phyloP scores from a whole-genome alignment of 805 yeast genomes.

The Wickerhamomyces pijperi region DNA sequence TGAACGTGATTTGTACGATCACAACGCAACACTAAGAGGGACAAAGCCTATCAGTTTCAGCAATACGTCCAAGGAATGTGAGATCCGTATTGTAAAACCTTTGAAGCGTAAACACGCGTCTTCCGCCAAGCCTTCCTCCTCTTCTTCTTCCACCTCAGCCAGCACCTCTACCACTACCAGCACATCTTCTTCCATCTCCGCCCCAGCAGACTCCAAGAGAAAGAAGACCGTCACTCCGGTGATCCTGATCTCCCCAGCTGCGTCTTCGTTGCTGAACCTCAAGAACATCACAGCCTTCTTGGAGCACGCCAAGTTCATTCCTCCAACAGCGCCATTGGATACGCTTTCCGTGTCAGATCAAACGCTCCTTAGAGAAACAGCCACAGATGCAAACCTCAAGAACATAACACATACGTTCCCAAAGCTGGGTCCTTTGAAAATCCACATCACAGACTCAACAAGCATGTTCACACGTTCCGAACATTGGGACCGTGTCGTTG shows the following conservation, averaged over 20 bases:
- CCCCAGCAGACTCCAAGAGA: conserved; percentile 3
- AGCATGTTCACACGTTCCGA: conserved; percentile 87
- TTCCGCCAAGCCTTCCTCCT: conserved; percentile 4
- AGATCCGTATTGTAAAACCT: conserved; percentile 38
- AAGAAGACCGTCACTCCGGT: conserved; percentile 45
- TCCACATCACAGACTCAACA: conserved; percentile 79
- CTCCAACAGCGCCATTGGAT: conserved; percentile 36
- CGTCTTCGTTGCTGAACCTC: conserved; percentile 59
- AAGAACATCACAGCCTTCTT: conserved; percentile 57
- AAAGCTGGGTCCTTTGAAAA: conserved; percentile 46
- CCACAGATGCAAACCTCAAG: conserved; percentile 25
- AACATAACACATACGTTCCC: conserved; percentile 47
- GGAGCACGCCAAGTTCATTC: conserved; percentile 59
- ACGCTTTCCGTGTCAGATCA: conserved; percentile 16
- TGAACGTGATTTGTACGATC: conserved; percentile 44
- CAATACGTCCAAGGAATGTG: conserved; percentile 57
- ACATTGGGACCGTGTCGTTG: conserved; percentile 96
- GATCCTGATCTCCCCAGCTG: conserved; percentile 68
- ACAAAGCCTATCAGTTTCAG: conserved; percentile 54
- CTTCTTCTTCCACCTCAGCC: too few relatives aligned
- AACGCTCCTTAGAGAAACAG: conserved; percentile 17
- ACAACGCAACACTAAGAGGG: conserved; percentile 55
- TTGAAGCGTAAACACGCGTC: conserved; percentile 11
- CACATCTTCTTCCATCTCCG: not conserved
- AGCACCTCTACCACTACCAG: too few relatives aligned